Percentiles rank a stretch among this genome's conserved stretches.
phyloP scores from a whole-genome alignment of 164 flowering plant genomes.

The Cinnamomum micranthum region DNA sequence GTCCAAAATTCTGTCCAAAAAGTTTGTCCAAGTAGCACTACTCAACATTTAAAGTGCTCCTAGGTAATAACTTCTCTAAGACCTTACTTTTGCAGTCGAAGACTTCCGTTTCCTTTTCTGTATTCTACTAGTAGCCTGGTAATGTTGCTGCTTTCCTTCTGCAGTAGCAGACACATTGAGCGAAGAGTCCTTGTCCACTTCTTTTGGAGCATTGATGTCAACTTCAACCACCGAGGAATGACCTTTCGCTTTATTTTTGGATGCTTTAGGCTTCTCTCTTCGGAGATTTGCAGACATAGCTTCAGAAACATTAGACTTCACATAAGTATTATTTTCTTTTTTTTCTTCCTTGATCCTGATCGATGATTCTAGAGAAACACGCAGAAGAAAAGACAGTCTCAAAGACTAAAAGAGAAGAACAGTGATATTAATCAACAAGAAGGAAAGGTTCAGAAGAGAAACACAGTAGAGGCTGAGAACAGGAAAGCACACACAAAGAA shows the following conservation, averaged over 20 bases:
- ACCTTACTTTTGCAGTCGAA: constrained; percentile 39
- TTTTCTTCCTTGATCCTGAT: constrained; percentile 36
- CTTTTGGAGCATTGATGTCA: constrained; percentile 19
- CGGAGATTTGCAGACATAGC: constrained; percentile 23
- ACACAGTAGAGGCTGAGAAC: no score
- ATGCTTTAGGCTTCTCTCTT: constrained; percentile 28
- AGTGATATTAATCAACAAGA: no score
- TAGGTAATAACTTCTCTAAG: not conserved
- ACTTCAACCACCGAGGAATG: constrained; percentile 15
- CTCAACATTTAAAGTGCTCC: no score
- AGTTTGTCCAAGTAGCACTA: no score
- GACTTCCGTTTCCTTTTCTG: constrained; percentile 35
- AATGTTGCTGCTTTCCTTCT: constrained; percentile 30
- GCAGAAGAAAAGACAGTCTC: no score
- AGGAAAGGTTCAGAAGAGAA: no score
- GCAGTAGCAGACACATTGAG: constrained; percentile 19
- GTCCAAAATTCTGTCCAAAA: no score
- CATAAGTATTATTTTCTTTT: constrained; percentile 21
- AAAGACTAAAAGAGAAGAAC: not conserved
- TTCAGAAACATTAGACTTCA: constrained; percentile 28
- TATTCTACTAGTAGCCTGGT: constrained; percentile 19
- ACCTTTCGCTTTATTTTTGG: constrained; percentile 30
- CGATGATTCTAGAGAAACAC: constrained; percentile 31
- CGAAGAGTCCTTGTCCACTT: constrained; percentile 22
- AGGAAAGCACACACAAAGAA: no score